These are phyloP conservation scores for Tylopilus intermedius DNA, from an alignment of 768 basidiomycete species.

Conservation along the genomic window DNA sequence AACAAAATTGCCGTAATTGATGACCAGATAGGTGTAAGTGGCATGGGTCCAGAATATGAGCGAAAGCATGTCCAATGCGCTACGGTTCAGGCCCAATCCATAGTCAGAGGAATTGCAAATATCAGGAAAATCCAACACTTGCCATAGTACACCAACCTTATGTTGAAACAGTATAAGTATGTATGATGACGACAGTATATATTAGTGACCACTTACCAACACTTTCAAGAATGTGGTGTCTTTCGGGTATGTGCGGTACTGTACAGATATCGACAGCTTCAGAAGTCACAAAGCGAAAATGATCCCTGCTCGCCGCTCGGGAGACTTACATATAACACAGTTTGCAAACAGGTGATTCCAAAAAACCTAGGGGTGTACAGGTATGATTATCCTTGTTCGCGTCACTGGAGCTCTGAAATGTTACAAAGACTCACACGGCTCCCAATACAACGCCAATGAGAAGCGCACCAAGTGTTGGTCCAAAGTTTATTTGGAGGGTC, in stretches of 20 bases:
- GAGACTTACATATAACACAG: not conserved
- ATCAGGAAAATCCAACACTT: not conserved
- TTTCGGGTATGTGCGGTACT: not conserved
- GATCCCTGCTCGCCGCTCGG: too few species aligned
- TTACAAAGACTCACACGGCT: not conserved
- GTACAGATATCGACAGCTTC: not conserved
- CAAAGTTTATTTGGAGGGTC: not conserved
- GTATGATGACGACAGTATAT: not conserved
- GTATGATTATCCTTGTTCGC: not conserved
- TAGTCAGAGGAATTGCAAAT: not conserved
- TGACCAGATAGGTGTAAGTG: not conserved
- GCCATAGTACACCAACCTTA: conserved; percentile 1
- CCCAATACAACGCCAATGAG: conserved; percentile 1
- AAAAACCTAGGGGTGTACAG: not conserved
- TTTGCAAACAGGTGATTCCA: conserved; percentile 3
- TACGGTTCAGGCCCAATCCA: too few species aligned
- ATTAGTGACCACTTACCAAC: not conserved
- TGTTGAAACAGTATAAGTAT: too few species aligned
- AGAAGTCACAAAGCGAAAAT: not conserved
- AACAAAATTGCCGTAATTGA: not conserved
- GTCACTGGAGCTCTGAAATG: too few species aligned
- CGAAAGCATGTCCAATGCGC: not conserved
- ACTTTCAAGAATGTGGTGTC: not conserved
- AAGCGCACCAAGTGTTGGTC: conserved; percentile 1
- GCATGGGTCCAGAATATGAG: conserved; percentile 1